Conservation (phyloP, 2,329 filamentous ascomycete species). For the Fusarium duplospermum region DNA sequence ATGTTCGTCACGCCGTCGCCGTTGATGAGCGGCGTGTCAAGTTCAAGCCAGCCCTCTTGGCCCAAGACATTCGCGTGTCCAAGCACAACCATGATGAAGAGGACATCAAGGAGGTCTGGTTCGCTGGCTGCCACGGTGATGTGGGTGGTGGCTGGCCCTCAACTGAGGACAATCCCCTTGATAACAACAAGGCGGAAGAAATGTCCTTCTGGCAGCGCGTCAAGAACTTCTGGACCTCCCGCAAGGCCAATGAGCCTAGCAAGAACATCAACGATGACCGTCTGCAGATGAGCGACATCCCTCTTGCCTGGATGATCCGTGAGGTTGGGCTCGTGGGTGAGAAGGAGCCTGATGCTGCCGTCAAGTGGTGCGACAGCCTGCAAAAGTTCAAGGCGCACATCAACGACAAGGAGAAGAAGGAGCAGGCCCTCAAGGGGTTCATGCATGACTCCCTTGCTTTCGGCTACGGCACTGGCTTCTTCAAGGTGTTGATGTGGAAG, state of each 20-base stretch:
- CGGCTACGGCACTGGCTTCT: conserved; percentile 51
- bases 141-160: conserved; percentile 65
- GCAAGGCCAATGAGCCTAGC: conserved; percentile 47
- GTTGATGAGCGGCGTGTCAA: conserved; percentile 66
- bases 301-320: conserved; percentile 64
- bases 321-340: conserved; percentile 56
- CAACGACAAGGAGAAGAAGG: conserved; percentile 44
- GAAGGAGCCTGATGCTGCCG: conserved; percentile 43
- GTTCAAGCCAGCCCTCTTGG: conserved; percentile 63
- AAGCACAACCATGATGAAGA: conserved; percentile 44
- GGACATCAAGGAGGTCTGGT: conserved; percentile 64
- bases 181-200: conserved; percentile 32
- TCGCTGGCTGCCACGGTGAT: conserved; percentile 65
- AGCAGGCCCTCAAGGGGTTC: conserved; percentile 47
- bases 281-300: conserved; percentile 61
- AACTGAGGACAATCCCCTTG: conserved; percentile 39
- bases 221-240: conserved; percentile 51
- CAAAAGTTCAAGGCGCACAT: conserved; percentile 49
- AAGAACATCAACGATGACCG: conserved; percentile 48
- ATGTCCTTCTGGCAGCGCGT: conserved; percentile 50
- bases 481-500: conserved; percentile 56
- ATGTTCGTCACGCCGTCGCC: conserved; percentile 64
- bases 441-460: conserved; percentile 55
- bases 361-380: conserved; percentile 51
- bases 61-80: conserved; percentile 50